phyloP scores from a whole-genome alignment of 768 basidiomycete species.

The Rhodocollybia butyracea region DNA sequence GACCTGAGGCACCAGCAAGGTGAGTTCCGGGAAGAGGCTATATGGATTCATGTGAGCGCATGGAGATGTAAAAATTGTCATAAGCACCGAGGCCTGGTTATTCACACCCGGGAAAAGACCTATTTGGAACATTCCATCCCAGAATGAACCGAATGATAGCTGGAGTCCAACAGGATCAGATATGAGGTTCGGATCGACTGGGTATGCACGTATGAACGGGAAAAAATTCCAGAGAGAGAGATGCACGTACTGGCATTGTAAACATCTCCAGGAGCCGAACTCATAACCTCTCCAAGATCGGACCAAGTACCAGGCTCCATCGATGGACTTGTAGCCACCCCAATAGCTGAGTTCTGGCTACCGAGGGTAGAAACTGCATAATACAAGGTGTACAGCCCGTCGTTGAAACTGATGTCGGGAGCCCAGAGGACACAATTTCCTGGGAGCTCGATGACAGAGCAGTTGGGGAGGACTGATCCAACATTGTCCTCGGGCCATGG shows the following conservation, averaged over 20 bases:
- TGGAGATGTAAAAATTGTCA: background rate
- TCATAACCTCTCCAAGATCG: constrained; percentile 5
- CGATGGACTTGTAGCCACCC: constrained; percentile 2
- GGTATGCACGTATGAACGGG: background rate
- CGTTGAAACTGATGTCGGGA: constrained; percentile 3
- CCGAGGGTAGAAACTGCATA: background rate
- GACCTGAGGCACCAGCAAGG: constrained; percentile 10
- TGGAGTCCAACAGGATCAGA: background rate
- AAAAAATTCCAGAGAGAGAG: background rate
- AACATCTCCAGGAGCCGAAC: background rate
- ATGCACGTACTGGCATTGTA: constrained; percentile 3
- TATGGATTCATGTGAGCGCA: background rate
- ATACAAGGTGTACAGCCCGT: constrained; percentile 2
- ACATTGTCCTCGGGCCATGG: constrained; percentile 3
- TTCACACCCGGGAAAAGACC: constrained; percentile 11
- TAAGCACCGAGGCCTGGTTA: constrained; percentile 11
- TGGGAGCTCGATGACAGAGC: background rate
- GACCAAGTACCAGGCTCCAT: constrained; percentile 7
- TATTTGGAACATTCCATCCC: constrained; percentile 4
- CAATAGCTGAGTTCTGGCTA: constrained; percentile 3
- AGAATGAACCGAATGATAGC: constrained; percentile 1
- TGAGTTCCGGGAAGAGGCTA: constrained; percentile 12
- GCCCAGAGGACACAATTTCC: constrained; percentile 1
- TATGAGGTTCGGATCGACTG: constrained; percentile 6
- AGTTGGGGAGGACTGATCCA: background rate